Conservation (phyloP, 2,329 filamentous ascomycete genomes). For the Aspergillus ustus region DNA sequence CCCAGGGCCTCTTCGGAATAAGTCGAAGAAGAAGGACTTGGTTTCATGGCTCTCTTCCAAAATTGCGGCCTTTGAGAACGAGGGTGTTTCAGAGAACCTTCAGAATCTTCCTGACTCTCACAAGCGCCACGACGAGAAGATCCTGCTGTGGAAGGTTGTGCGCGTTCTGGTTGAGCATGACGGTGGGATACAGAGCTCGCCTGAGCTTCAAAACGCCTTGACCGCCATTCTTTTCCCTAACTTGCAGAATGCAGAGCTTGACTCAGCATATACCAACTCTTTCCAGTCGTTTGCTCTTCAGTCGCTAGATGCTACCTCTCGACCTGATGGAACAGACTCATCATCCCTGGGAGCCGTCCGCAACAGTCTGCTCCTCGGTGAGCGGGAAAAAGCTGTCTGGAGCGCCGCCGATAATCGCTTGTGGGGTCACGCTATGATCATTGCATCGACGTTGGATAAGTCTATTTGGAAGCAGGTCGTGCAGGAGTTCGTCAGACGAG, state of each 20-base stretch:
- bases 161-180: constrained; percentile 84
- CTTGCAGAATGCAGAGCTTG: constrained; percentile 38
- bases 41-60: constrained; percentile 77
- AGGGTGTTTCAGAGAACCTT: constrained; percentile 51
- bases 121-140: constrained; percentile 77
- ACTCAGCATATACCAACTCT: constrained; percentile 29
- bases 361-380: constrained; percentile 73
- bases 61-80: constrained; percentile 73
- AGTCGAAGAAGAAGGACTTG: constrained; percentile 95
- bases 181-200: constrained; percentile 74
- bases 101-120: constrained; percentile 54
- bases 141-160: constrained; percentile 86
- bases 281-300: constrained; percentile 42
- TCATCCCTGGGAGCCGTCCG: constrained; percentile 73
- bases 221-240: constrained; percentile 73
- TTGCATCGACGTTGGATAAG: constrained; percentile 77
- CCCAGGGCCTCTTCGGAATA: constrained; percentile 85
- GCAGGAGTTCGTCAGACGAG: constrained; percentile 93
- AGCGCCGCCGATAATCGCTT: constrained; percentile 87
- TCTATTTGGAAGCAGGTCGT: constrained; percentile 87
- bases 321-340: constrained; percentile 71
- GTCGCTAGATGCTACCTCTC: constrained; percentile 43
- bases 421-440: constrained; percentile 95
- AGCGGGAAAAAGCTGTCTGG: constrained; percentile 92
- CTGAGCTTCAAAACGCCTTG: constrained; percentile 73